Evolutionary conservation across 192 early-diverging fungal genomes (phyloP), one percentile per base, ranked within the genome.

Genomic region (Linderina pennispora): DNA sequence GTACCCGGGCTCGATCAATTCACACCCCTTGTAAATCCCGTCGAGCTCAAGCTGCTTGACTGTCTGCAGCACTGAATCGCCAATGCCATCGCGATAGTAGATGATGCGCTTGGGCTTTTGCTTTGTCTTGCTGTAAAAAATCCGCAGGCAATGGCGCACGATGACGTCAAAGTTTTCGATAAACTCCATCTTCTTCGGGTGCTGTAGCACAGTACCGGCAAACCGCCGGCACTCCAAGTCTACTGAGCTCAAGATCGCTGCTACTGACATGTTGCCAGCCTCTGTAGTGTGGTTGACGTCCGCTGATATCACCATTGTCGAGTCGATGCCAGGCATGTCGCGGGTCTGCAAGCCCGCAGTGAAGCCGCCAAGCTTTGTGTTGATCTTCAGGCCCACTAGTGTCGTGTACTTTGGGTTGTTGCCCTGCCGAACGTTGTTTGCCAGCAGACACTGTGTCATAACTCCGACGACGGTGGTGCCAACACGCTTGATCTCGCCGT

Each of bases 281-380:
- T 65, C 59, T 4, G 75, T 63, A 2, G 75, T 64, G n/a, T 81
- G 77, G 15, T 59, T 75, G 31, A 80, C 77, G 41, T 84, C 80
- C 15, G 72, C 71, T 0, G 80, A 67, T n/a, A 84, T 44, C 17
- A 82, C 48, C 43, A 83, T 74, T 0, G 79, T 81, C 10, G 74
- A 64, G 13, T 36, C 34, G 16, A 54, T 1, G 3, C 38, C 23
- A 14, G 51, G 35, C 38, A 43, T 18, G 39, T 62, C 36, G 26
- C 17, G 23, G 0, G 51, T 25, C 8, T 56, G 24, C 7, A 80
- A 36, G 8, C n/a, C 45, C 6, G 45, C 45, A 14, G 82, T 77
- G 16, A 53, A 28, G 0, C 83, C 83, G 32, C 83, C 83, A 11
- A 85, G 65, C 54, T 85, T 85, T 10, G 67, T 58, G 56, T 85